These are phyloP conservation scores for Monosporozyma yasuniensis DNA, from an alignment of 805 yeast species.

Conservation along the genomic window DNA sequence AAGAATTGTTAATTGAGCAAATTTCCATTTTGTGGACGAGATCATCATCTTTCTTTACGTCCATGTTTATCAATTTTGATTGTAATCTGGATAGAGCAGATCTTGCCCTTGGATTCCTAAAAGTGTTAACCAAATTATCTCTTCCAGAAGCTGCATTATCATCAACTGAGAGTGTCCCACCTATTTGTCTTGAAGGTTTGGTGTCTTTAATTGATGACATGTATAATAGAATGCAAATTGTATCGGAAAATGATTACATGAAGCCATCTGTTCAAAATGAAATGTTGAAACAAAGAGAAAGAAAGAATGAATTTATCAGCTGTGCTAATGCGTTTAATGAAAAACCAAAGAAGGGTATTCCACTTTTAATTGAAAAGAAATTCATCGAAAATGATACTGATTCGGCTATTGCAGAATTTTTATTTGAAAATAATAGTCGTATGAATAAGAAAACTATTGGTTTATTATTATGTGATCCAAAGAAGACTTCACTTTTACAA, in stretches of 20 bases:
- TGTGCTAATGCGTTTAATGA: slow-evolving; percentile 72
- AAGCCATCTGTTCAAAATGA: slow-evolving; percentile 14
- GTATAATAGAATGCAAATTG: slow-evolving; percentile 35
- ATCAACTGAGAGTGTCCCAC: slow-evolving; percentile 84
- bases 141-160: slow-evolving; percentile 75
- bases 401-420: slow-evolving; percentile 62
- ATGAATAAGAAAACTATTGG: slow-evolving; percentile 85
- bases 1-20: slow-evolving; percentile 80
- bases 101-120: slow-evolving; percentile 56
- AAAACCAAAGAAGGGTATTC: slow-evolving; percentile 69
- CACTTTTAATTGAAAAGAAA: slow-evolving; percentile 51
- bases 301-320: slow-evolving; percentile 65
- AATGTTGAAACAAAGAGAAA: slow-evolving; percentile 29
- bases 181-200: slow-evolving; percentile 84
- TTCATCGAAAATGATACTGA: slow-evolving; percentile 50
- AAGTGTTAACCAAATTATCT: slow-evolving; percentile 65
- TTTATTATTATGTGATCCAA: slow-evolving; percentile 71
- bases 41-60: slow-evolving; percentile 66
- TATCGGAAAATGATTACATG: slow-evolving; percentile 18
- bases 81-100: slow-evolving; percentile 85
- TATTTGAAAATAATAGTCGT: slow-evolving; percentile 70
- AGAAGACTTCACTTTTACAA: slow-evolving; percentile 48
- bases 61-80: slow-evolving; percentile 74
- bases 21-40: slow-evolving; percentile 75
- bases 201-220: slow-evolving; percentile 60